phyloP scores from a whole-genome alignment of 1,284 basidiomycete species.

The Cutaneotrichosporon curvatum region DNA sequence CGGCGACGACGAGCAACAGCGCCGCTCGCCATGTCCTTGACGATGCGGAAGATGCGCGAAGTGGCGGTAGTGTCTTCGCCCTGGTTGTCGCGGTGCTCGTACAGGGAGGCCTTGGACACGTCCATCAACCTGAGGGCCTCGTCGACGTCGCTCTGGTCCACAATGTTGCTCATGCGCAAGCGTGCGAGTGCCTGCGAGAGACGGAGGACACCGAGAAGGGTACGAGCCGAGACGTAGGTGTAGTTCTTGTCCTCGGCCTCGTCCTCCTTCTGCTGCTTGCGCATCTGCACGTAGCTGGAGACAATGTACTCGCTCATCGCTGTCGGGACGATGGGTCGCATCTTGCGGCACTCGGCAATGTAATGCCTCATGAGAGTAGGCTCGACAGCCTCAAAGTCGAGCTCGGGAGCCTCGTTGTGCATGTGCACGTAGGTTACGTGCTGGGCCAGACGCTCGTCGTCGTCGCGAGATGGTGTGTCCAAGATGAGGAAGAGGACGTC shows the following conservation, averaged over 20 bases:
- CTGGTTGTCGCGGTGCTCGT: conserved; percentile 59
- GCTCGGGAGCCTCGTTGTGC: conserved; percentile 79
- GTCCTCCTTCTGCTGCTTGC: conserved; percentile 86
- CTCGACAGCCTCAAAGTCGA: conserved; percentile 69
- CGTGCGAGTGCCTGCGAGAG: conserved; percentile 91
- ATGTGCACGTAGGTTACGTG: conserved; percentile 99
- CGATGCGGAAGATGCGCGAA: conserved; percentile 78
- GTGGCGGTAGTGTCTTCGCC: conserved; percentile 65
- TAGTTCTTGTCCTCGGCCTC: conserved; percentile 81
- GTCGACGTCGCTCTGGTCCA: conserved; percentile 83
- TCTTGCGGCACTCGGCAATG: conserved; percentile 85
- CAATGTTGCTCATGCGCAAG: conserved; percentile 71
- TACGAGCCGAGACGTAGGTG: conserved; percentile 94
- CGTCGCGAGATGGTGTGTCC: conserved; percentile 88
- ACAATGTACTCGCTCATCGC: conserved; percentile 90
- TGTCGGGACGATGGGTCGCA: conserved; percentile 77
- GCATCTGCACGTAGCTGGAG: conserved; percentile 88
- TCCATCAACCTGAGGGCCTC: conserved; percentile 96
- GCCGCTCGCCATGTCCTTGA: conserved; percentile 68
- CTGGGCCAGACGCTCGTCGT: conserved; percentile 90
- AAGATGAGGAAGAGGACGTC: conserved; percentile 95
- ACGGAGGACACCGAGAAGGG: conserved; percentile 87
- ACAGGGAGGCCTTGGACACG: conserved; percentile 82
- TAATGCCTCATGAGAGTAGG: conserved; percentile 90
- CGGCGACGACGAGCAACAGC: conserved; percentile 44